These are phyloP conservation scores for Grosmannia clavigera DNA, from an alignment of 2,329 filamentous ascomycete species.

Conservation along the genomic window DNA sequence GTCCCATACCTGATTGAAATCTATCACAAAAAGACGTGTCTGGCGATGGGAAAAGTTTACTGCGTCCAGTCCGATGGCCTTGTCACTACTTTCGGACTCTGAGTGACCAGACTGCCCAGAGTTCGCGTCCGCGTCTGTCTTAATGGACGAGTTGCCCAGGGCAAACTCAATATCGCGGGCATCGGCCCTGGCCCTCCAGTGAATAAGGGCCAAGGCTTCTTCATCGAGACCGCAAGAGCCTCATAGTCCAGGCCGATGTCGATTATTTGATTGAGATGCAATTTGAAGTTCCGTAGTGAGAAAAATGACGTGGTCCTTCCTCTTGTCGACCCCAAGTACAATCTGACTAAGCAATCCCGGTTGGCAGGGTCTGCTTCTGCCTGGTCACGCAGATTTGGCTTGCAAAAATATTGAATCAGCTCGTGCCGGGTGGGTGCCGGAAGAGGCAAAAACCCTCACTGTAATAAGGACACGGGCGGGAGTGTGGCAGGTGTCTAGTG, in stretches of 20 bases:
- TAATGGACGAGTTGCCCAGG: not conserved
- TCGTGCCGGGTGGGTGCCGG: slow-evolving; percentile 11
- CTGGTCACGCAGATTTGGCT: slow-evolving; percentile 1
- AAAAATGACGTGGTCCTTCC: not conserved
- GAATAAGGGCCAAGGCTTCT: not conserved
- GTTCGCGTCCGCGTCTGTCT: not conserved
- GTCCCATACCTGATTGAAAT: slow-evolving; percentile 1
- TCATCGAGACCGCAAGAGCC: not conserved
- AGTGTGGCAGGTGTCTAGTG: slow-evolving; percentile 4
- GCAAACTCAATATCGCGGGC: slow-evolving; percentile 2
- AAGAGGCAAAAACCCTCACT: slow-evolving; percentile 13
- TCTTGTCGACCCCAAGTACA: slow-evolving; percentile 10
- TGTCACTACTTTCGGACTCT: not conserved
- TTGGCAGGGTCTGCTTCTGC: slow-evolving; percentile 7
- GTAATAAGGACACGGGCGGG: slow-evolving; percentile 13
- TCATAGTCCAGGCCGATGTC: not conserved
- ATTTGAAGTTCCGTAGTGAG: slow-evolving; percentile 2
- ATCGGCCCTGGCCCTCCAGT: not conserved
- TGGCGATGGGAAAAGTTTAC: not conserved
- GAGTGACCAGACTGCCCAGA: not conserved
- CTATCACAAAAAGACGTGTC: not conserved
- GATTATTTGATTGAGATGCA: slow-evolving; percentile 3
- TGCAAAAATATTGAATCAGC: slow-evolving; percentile 14
- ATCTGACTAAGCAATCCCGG: slow-evolving; percentile 10
- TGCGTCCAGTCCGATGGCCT: not conserved